These are phyloP conservation scores for Clonostachys chloroleuca DNA, from an alignment of 2,329 filamentous ascomycete species.

Conservation along the genomic window DNA sequence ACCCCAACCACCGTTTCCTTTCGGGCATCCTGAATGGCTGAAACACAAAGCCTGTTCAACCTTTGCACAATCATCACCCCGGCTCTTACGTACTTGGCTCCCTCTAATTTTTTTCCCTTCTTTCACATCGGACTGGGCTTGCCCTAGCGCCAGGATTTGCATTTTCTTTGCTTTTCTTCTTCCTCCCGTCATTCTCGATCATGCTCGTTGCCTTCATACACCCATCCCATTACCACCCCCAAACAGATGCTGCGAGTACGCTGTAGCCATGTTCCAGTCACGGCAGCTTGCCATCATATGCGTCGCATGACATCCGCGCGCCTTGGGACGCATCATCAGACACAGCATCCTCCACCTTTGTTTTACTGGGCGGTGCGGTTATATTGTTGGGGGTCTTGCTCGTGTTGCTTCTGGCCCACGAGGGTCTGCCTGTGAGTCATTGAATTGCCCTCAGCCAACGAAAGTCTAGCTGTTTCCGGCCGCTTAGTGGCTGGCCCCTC, in stretches of 20 bases:
- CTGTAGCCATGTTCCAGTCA: too few species aligned
- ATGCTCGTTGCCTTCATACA: too few species aligned
- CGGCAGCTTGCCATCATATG: too few species aligned
- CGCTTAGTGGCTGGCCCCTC: constrained; percentile 19
- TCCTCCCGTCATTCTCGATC: background rate
- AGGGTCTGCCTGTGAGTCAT: constrained; percentile 16
- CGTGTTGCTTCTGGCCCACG: background rate
- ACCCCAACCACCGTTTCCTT: background rate
- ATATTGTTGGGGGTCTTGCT: background rate
- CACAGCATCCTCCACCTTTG: too few species aligned
- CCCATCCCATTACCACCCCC: too few species aligned
- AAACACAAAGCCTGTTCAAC: background rate
- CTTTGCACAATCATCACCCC: background rate
- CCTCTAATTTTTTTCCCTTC: constrained; percentile 1
- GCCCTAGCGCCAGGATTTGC: too few species aligned
- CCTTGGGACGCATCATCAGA: too few species aligned
- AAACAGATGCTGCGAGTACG: too few species aligned
- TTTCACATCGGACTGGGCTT: background rate
- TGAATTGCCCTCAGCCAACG: constrained; percentile 10
- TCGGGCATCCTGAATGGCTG: background rate
- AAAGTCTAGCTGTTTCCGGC: constrained; percentile 19
- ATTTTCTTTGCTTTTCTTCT: too few species aligned
- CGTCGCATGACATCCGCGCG: too few species aligned
- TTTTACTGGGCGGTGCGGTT: too few species aligned
- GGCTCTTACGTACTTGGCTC: background rate